These are phyloP conservation scores for Eucalyptus guilfoylei DNA, from an alignment of 345 rosid genomes.

Conservation along the genomic window DNA sequence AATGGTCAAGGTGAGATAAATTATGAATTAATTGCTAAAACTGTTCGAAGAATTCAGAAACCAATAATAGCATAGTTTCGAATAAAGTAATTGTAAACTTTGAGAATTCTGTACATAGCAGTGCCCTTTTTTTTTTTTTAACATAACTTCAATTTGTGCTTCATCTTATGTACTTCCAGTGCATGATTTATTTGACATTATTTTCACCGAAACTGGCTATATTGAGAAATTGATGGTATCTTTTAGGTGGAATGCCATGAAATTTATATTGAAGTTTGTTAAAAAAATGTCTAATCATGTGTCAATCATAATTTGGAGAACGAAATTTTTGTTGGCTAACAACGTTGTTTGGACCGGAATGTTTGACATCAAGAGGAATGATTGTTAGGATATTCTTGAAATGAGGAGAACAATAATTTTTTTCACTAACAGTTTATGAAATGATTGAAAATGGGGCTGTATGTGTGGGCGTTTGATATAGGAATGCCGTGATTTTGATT, in stretches of 20 bases:
- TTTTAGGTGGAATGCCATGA: neutral
- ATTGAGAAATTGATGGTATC: neutral
- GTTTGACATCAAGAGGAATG: neutral
- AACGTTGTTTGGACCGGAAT: neutral
- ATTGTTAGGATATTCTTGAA: neutral
- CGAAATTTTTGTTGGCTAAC: neutral
- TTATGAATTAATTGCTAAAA: neutral
- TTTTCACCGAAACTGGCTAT: neutral
- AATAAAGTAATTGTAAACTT: neutral
- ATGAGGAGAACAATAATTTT: neutral
- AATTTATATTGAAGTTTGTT: too few relatives aligned
- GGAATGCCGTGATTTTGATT: neutral
- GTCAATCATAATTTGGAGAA: neutral
- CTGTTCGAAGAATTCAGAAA: neutral
- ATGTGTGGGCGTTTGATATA: neutral
- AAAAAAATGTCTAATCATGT: too few relatives aligned
- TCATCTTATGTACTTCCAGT: neutral
- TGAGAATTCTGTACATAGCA: neutral
- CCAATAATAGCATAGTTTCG: neutral
- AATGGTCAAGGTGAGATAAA: neutral
- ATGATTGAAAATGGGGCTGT: neutral
- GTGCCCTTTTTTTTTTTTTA: neutral
- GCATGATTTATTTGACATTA: neutral
- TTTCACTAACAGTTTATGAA: neutral
- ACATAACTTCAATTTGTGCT: neutral